phyloP scores from a whole-genome alignment of 257 asterid species.

The Solanum rostratum region DNA sequence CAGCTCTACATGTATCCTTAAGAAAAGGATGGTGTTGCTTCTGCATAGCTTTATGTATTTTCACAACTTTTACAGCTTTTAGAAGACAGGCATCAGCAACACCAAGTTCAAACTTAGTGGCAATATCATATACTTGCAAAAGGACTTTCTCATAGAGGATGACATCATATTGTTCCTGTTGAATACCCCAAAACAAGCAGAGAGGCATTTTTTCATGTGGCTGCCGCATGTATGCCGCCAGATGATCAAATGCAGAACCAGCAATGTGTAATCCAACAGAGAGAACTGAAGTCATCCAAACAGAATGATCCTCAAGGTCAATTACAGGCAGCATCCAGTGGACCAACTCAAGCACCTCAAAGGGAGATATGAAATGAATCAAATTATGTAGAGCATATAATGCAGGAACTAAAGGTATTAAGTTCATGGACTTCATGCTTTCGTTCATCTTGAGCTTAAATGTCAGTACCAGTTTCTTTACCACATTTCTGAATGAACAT shows the following conservation, averaged over 20 bases:
- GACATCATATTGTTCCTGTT: slow-evolving; percentile 27
- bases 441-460: slow-evolving; percentile 54
- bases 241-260: slow-evolving; percentile 43
- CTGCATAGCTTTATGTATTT: slow-evolving; percentile 27
- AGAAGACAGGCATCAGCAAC: slow-evolving; percentile 59
- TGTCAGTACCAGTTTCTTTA: slow-evolving; percentile 34
- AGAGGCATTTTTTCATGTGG: slow-evolving; percentile 11
- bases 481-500: slow-evolving; percentile 34
- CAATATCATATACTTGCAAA: slow-evolving; percentile 37
- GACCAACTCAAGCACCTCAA: slow-evolving; percentile 30
- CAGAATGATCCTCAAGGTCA: slow-evolving; percentile 21
- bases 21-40: slow-evolving; percentile 22
- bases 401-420: slow-evolving; percentile 33
- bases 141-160: slow-evolving; percentile 35
- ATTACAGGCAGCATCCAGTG: slow-evolving; percentile 54
- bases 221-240: slow-evolving; percentile 29
- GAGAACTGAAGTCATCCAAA: slow-evolving; percentile 24
- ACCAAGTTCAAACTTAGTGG: slow-evolving; percentile 36
- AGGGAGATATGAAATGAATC: slow-evolving; percentile 17
- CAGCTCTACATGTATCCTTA: slow-evolving; percentile 51
- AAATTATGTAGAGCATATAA: slow-evolving; percentile 13
- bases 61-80: slow-evolving; percentile 53
- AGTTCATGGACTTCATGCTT: slow-evolving; percentile 35
- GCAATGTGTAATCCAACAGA: slow-evolving; percentile 54
- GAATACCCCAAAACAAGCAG: slow-evolving; percentile 18